Conservation (phyloP, 2,329 filamentous ascomycete species). For the Apiospora aurea region DNA sequence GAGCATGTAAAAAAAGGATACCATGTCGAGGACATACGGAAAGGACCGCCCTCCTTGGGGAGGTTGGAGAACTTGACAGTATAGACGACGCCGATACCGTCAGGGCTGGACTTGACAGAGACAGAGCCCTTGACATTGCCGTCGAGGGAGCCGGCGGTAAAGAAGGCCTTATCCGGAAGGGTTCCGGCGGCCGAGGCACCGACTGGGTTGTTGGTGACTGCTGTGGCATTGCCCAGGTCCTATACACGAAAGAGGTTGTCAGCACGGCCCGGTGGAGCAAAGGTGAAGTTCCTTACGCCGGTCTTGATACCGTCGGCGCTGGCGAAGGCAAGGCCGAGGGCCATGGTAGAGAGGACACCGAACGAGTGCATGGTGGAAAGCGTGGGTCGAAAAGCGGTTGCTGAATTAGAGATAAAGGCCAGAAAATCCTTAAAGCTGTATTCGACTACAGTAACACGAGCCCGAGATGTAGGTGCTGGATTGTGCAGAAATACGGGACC, state of each 20-base stretch:
- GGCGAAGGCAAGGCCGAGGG: constrained; percentile 40
- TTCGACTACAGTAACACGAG: background rate
- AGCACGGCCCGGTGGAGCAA: background rate
- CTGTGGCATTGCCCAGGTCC: constrained; percentile 55
- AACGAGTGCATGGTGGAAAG: constrained; percentile 33
- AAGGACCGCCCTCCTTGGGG: constrained; percentile 63
- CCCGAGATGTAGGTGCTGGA: background rate
- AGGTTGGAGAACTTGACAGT: constrained; percentile 64
- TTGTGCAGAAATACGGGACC: background rate
- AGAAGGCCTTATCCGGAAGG: constrained; percentile 62
- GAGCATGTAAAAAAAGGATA: background rate
- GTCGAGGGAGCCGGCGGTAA: constrained; percentile 51
- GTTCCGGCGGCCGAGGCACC: constrained; percentile 61
- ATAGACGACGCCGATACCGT: constrained; percentile 63
- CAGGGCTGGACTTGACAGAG: constrained; percentile 51
- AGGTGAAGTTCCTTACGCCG: constrained; percentile 29
- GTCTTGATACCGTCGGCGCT: constrained; percentile 34
- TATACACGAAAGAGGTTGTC: background rate
- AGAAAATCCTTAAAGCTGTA: background rate
- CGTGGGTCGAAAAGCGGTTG: background rate
- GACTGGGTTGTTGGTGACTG: constrained; percentile 62
- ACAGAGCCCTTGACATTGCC: constrained; percentile 64
- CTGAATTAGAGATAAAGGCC: background rate
- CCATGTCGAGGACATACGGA: constrained; percentile 53
- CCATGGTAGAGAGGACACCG: constrained; percentile 37